Evolutionary conservation across 2,329 filamentous ascomycete species (phyloP).

Genomic region (Graphilbum fragrans): DNA sequence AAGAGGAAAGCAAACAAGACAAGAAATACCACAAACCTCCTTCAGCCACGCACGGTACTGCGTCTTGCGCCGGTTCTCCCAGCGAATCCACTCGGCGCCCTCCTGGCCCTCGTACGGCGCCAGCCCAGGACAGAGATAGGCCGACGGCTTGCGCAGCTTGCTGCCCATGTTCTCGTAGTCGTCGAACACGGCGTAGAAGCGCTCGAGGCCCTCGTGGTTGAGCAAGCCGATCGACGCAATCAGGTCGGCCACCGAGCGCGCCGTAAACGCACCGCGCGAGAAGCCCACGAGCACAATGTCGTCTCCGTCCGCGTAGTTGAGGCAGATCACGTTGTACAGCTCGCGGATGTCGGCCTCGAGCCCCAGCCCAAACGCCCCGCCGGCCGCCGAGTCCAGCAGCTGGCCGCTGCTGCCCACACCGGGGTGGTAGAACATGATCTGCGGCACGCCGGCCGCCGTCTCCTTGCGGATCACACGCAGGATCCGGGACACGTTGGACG

Average conservation of each 20-base stretch:
- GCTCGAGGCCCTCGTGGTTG: slow-evolving; percentile 26
- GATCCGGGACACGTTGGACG: slow-evolving; percentile 9
- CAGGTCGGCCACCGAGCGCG: slow-evolving; percentile 25
- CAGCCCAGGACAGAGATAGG: slow-evolving; percentile 15
- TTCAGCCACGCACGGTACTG: slow-evolving; percentile 24
- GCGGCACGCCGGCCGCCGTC: slow-evolving; percentile 12
- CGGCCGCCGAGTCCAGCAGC: slow-evolving; percentile 16
- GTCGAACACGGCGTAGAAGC: slow-evolving; percentile 28
- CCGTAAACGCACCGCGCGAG: slow-evolving; percentile 27
- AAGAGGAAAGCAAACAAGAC: not conserved
- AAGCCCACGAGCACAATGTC: slow-evolving; percentile 24
- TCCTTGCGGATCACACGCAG: slow-evolving; percentile 5
- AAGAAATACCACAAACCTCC: slow-evolving; percentile 11
- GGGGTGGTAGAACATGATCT: slow-evolving; percentile 19
- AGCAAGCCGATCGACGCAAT: slow-evolving; percentile 26
- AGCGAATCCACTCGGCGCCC: slow-evolving; percentile 17
- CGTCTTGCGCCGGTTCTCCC: slow-evolving; percentile 20
- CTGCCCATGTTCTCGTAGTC: slow-evolving; percentile 23
- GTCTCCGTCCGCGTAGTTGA: slow-evolving; percentile 24
- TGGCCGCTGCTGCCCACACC: slow-evolving; percentile 19
- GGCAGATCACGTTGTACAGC: slow-evolving; percentile 24
- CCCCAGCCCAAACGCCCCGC: slow-evolving; percentile 20
- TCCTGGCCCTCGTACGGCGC: slow-evolving; percentile 13
- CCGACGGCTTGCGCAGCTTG: slow-evolving; percentile 7
- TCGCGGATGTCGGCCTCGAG: slow-evolving; percentile 21